These are phyloP conservation scores for Russula olivacea DNA, from an alignment of 768 basidiomycete genomes.

Conservation along the genomic window DNA sequence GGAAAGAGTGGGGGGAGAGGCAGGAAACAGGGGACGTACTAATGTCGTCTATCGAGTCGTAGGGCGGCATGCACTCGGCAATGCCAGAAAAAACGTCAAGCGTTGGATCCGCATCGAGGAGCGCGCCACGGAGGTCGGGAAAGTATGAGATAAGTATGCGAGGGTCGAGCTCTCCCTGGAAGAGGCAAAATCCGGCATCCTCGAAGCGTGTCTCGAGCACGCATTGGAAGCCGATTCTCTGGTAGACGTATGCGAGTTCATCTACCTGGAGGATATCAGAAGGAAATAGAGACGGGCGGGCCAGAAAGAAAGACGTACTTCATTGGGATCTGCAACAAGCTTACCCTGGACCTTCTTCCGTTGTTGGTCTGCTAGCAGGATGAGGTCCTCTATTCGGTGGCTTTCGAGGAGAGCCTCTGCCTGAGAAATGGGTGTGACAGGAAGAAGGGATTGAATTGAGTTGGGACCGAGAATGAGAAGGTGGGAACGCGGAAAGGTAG, in stretches of 20 bases:
- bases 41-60: conserved; percentile 72
- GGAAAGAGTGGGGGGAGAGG: conserved; percentile 7
- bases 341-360: conserved; percentile 51
- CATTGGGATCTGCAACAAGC: conserved; percentile 48
- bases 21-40: conserved; percentile 52
- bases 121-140: conserved; percentile 61
- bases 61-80: conserved; percentile 59
- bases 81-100: conserved; percentile 74
- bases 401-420: conserved; percentile 60
- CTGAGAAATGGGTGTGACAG: conserved; percentile 67
- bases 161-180: conserved; percentile 78
- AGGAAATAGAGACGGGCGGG: background rate
- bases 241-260: conserved; percentile 72
- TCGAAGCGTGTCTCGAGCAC: conserved; percentile 77
- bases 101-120: conserved; percentile 50
- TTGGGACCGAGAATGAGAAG: conserved; percentile 58
- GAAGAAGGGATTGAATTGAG: conserved; percentile 60
- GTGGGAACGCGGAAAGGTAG: conserved; percentile 58
- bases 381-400: conserved; percentile 60
- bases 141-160: conserved; percentile 77
- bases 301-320: conserved; percentile 35
- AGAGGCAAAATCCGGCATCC: conserved; percentile 72
- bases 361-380: conserved; percentile 54
- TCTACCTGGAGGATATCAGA: conserved; percentile 40
- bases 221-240: conserved; percentile 75